phyloP scores from a whole-genome alignment of 768 basidiomycete genomes.

The Podaxis mareebaensis region DNA sequence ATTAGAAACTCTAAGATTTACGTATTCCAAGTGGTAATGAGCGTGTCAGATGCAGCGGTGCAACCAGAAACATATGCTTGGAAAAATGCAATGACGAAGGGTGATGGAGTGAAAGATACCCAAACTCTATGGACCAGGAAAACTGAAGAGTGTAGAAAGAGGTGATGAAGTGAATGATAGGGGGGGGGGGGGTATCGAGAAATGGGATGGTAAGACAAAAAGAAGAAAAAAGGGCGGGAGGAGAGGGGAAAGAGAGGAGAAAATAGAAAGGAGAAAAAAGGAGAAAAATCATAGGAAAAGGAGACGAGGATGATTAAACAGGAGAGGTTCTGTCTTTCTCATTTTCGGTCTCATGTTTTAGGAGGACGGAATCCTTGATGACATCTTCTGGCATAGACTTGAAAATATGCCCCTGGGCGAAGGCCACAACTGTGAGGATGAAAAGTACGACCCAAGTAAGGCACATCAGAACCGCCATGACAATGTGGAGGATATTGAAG shows the following conservation, averaged over 20 bases:
- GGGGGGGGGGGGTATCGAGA: neutral
- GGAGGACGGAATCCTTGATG: constrained; percentile 33
- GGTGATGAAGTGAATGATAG: neutral
- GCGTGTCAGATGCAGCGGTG: neutral
- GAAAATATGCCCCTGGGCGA: constrained; percentile 45
- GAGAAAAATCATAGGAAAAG: neutral
- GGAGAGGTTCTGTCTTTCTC: neutral
- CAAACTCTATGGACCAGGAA: neutral
- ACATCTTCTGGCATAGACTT: constrained; percentile 42
- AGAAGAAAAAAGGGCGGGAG: neutral
- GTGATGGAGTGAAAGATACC: neutral
- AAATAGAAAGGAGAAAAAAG: neutral
- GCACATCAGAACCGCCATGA: constrained; percentile 42
- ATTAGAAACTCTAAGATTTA: neutral
- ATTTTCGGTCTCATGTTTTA: neutral
- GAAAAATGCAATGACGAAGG: neutral
- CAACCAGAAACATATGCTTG: neutral
- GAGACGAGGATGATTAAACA: neutral
- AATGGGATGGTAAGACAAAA: neutral
- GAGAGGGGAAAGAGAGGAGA: neutral
- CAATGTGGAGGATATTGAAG: constrained; percentile 38
- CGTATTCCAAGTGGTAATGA: neutral
- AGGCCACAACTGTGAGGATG: constrained; percentile 39
- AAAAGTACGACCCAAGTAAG: constrained; percentile 42
- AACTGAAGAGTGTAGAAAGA: neutral